Percentiles rank a stretch among this genome's conserved stretches.
Conservation (phyloP, 495 filamentous ascomycete genomes). For the Neurospora discreta region DNA sequence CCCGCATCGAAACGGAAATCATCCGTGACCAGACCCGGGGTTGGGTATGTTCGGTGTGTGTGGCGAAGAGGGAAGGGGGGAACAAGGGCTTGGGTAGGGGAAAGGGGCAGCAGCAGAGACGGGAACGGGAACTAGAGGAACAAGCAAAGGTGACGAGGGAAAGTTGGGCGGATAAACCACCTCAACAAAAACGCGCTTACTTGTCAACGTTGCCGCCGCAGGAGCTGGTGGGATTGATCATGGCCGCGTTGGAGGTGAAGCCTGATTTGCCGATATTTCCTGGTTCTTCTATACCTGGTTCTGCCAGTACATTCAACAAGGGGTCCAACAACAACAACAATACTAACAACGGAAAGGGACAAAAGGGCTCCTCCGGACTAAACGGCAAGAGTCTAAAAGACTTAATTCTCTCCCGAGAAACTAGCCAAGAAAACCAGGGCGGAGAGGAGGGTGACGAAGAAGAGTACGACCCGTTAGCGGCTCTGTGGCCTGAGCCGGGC, state of each 20-base stretch:
- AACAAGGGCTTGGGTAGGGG: constrained; percentile 19
- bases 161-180: constrained; percentile 34
- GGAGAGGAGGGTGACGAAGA: constrained; percentile 10
- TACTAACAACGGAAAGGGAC: background rate
- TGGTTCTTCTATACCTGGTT: background rate
- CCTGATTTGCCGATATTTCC: constrained; percentile 36
- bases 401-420: background rate
- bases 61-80: constrained; percentile 29
- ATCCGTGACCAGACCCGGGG: constrained; percentile 49
- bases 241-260: constrained; percentile 21
- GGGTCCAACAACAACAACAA: background rate
- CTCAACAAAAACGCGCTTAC: constrained; percentile 27
- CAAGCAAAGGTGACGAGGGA: background rate
- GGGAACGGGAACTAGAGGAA: background rate
- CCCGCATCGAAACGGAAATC: constrained; percentile 60
- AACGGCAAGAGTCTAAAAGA: constrained; percentile 5
- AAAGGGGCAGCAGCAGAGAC: constrained; percentile 14
- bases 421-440: constrained; percentile 3
- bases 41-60: constrained; percentile 72
- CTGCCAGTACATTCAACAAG: constrained; percentile 1
- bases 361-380: constrained; percentile 1
- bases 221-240: constrained; percentile 22
- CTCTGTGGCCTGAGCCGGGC: constrained; percentile 57
- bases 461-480: constrained; percentile 34
- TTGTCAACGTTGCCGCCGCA: constrained; percentile 25